Conservation (phyloP, 805 yeast genomes). For the Metschnikowia rubicola region DNA sequence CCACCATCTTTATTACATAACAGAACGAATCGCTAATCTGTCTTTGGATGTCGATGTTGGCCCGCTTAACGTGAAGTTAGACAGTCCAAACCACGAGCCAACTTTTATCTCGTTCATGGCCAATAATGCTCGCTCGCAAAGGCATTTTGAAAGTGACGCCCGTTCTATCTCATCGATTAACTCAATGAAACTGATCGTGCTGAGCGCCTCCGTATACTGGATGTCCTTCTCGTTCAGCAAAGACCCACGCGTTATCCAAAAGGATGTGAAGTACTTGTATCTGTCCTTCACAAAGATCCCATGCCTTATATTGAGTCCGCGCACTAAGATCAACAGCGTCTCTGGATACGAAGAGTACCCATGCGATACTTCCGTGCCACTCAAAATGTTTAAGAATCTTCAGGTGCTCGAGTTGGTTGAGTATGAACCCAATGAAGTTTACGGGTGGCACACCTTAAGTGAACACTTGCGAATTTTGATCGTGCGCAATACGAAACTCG, state of each 20-base stretch:
- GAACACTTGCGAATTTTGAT: conserved; percentile 54
- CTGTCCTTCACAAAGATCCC: conserved; percentile 66
- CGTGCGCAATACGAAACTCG: conserved; percentile 47
- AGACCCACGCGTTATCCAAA: conserved; percentile 44
- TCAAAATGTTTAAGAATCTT: conserved; percentile 57
- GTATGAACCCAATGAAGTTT: conserved; percentile 60
- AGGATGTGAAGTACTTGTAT: conserved; percentile 54
- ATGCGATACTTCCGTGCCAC: conserved; percentile 65
- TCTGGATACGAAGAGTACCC: conserved; percentile 68
- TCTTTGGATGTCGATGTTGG: conserved; percentile 52
- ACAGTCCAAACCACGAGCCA: conserved; percentile 52
- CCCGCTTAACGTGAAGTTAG: conserved; percentile 57
- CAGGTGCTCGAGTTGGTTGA: conserved; percentile 59
- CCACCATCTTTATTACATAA: conserved; percentile 59
- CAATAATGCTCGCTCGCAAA: conserved; percentile 46
- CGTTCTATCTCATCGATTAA: conserved; percentile 55
- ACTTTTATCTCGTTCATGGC: conserved; percentile 58
- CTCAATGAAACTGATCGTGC: conserved; percentile 50
- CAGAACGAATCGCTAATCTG: conserved; percentile 54
- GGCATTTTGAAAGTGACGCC: conserved; percentile 42
- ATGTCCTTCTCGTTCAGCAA: conserved; percentile 32
- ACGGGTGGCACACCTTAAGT: conserved; percentile 60
- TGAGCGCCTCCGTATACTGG: conserved; percentile 42
- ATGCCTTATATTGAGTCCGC: conserved; percentile 58
- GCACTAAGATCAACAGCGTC: conserved; percentile 53